A percentile compares a stretch with the other conserved stretches of the same genome.
These are phyloP conservation scores for Angomonas deanei DNA, from an alignment of 208 protist genomes.

Conservation along the genomic window DNA sequence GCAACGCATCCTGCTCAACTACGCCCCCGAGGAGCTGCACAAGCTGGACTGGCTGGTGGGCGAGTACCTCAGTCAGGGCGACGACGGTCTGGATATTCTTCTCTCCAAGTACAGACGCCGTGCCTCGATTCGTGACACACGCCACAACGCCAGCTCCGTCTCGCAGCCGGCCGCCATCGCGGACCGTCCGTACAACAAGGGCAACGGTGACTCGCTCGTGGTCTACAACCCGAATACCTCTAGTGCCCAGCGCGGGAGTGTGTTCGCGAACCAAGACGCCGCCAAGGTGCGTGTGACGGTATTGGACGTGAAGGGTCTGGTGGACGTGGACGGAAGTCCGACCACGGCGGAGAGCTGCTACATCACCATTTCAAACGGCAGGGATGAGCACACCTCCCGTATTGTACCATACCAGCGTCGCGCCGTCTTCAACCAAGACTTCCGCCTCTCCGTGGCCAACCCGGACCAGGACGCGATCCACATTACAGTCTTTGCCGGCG, in stretches of 20 bases:
- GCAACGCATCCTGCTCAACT: constrained; percentile 37
- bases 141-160: neutral
- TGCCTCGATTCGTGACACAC: neutral
- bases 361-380: constrained; percentile 24
- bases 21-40: constrained; percentile 71
- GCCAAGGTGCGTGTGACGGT: constrained; percentile 41
- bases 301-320: constrained; percentile 38
- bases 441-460: constrained; percentile 33
- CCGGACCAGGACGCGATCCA: constrained; percentile 30
- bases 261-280: neutral
- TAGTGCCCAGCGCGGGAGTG: neutral
- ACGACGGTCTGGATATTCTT: constrained; percentile 10
- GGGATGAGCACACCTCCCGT: constrained; percentile 20
- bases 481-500: constrained; percentile 40
- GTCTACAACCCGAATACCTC: neutral
- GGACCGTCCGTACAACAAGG: constrained; percentile 12
- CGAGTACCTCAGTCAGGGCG: constrained; percentile 16
- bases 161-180: neutral
- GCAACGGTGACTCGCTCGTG: neutral
- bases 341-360: constrained; percentile 36
- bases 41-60: constrained; percentile 75
- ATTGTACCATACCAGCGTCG: constrained; percentile 37
- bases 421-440: constrained; percentile 49
- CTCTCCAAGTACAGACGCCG: neutral
- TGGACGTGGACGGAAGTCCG: constrained; percentile 35